Evolutionary conservation across 139 green algal species (phyloP).

Genomic region (Haematococcus lacustris): DNA sequence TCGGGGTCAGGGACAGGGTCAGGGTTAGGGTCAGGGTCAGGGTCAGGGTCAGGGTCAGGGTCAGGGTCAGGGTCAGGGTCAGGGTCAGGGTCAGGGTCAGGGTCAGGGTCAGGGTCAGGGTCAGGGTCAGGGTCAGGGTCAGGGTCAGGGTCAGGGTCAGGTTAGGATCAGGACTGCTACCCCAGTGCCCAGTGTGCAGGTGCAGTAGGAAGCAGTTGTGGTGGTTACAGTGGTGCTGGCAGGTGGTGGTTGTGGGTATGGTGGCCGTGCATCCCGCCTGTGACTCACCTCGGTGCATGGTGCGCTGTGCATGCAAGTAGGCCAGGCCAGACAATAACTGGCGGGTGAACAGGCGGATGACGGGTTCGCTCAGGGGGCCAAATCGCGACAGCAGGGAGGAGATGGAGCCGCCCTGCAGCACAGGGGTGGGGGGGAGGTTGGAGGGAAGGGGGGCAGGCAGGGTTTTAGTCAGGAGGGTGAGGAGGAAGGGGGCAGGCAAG

Average conservation of each 20-base stretch:
- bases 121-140: too few relatives aligned
- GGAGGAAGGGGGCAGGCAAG: not conserved
- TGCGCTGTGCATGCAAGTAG: slow-evolving; percentile 75
- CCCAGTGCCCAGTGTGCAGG: too few relatives aligned
- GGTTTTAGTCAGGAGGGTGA: not conserved
- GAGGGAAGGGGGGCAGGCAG: not conserved
- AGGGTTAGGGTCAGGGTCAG: too few relatives aligned
- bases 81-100: too few relatives aligned
- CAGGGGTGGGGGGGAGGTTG: not conserved
- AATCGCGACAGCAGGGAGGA: slow-evolving; percentile 74
- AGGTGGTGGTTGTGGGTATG: not conserved
- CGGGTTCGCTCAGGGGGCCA: slow-evolving; percentile 42
- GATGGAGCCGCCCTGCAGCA: slow-evolving; percentile 66
- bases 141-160: too few relatives aligned
- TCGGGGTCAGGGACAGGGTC: too few relatives aligned
- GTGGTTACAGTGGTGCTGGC: not conserved
- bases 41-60: too few relatives aligned
- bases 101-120: too few relatives aligned
- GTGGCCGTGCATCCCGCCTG: not conserved
- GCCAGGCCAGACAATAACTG: slow-evolving; percentile 65
- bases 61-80: too few relatives aligned
- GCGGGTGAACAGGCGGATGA: slow-evolving; percentile 57
- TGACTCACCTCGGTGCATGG: slow-evolving; percentile 62
- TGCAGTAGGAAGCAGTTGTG: not conserved
- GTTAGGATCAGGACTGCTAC: too few relatives aligned